A percentile compares a stretch with the other conserved stretches of the same genome.
Conservation (phyloP, 106 monocot genomes). For the Dendrobium nobile region DNA sequence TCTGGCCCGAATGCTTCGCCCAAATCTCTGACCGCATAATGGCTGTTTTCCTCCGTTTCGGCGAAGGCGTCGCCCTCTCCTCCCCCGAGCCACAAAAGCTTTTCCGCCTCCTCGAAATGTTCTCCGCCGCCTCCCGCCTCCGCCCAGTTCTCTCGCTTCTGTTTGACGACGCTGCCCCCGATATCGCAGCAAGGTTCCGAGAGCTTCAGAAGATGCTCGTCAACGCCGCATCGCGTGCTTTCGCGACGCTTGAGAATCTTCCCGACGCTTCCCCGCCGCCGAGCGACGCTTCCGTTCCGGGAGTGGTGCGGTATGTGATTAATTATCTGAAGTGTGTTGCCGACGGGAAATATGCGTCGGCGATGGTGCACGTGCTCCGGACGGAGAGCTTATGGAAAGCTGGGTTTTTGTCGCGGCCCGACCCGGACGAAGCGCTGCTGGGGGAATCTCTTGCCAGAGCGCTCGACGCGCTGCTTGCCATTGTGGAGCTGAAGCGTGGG, state of each 20-base stretch:
- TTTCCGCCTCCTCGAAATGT: constrained; percentile 61
- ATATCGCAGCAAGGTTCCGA: constrained; percentile 29
- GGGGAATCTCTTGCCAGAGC: constrained; percentile 16
- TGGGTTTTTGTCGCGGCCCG: constrained; percentile 13
- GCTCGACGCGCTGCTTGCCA: constrained; percentile 31
- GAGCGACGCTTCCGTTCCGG: constrained; percentile 26
- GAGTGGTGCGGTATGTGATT: constrained; percentile 38
- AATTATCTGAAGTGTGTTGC: constrained; percentile 43
- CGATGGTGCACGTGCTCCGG: constrained; percentile 35
- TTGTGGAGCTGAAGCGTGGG: constrained; percentile 26
- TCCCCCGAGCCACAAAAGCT: constrained; percentile 47
- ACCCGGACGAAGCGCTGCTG: constrained; percentile 18
- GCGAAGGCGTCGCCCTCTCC: constrained; percentile 48
- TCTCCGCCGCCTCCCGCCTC: constrained; percentile 17
- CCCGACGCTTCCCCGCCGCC: constrained; percentile 19
- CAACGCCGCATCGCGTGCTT: constrained; percentile 28
- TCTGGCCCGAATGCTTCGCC: constrained; percentile 50
- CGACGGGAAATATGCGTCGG: constrained; percentile 10
- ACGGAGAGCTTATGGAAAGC: constrained; percentile 38
- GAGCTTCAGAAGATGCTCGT: constrained; percentile 52
- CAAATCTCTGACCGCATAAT: constrained; percentile 52
- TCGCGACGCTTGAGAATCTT: constrained; percentile 32
- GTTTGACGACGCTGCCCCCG: constrained; percentile 34
- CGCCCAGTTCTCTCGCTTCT: constrained; percentile 11
- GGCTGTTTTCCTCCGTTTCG: constrained; percentile 60